Evolutionary conservation across 2,329 filamentous ascomycete genomes (phyloP).

Genomic region (Trichophyton mentagrophytes): DNA sequence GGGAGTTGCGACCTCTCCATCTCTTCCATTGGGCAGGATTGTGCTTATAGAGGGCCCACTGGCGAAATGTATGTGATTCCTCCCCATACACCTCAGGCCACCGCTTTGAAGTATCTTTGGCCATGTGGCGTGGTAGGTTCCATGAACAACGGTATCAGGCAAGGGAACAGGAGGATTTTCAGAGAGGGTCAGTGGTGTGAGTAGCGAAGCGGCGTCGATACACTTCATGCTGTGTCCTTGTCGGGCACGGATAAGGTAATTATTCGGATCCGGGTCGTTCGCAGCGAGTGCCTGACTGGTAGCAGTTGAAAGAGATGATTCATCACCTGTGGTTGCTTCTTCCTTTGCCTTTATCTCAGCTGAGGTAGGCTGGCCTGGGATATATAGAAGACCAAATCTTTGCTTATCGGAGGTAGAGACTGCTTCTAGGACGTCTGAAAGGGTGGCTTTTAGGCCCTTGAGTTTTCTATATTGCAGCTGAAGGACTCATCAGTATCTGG

Average conservation of each 20-base stretch:
- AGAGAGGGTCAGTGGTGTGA: slow-evolving; percentile 51
- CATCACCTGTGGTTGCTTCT: slow-evolving; percentile 3
- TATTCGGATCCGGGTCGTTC: slow-evolving; percentile 39
- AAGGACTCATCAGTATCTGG: not conserved
- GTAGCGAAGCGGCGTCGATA: slow-evolving; percentile 54
- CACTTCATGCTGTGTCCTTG: slow-evolving; percentile 81
- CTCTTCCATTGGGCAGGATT: slow-evolving; percentile 19
- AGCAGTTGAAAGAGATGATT: slow-evolving; percentile 18
- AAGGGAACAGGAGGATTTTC: slow-evolving; percentile 31
- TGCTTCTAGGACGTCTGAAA: slow-evolving; percentile 57
- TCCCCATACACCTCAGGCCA: slow-evolving; percentile 64
- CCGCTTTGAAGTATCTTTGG: slow-evolving; percentile 58
- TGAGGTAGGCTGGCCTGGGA: slow-evolving; percentile 18
- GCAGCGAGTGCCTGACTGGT: slow-evolving; percentile 27
- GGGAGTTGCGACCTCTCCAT: slow-evolving; percentile 12
- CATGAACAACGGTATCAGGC: slow-evolving; percentile 63
- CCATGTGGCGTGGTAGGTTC: slow-evolving; percentile 78
- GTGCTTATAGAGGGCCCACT: slow-evolving; percentile 48
- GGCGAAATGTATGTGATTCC: slow-evolving; percentile 86
- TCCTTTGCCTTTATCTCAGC: slow-evolving; percentile 15
- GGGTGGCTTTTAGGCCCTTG: slow-evolving; percentile 56
- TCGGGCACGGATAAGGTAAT: slow-evolving; percentile 85
- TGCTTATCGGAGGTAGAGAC: slow-evolving; percentile 77
- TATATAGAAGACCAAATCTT: slow-evolving; percentile 66
- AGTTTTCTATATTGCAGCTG: slow-evolving; percentile 49